These are phyloP conservation scores for Biancaea sappan DNA, from an alignment of 306 rosid genomes.

Conservation along the genomic window DNA sequence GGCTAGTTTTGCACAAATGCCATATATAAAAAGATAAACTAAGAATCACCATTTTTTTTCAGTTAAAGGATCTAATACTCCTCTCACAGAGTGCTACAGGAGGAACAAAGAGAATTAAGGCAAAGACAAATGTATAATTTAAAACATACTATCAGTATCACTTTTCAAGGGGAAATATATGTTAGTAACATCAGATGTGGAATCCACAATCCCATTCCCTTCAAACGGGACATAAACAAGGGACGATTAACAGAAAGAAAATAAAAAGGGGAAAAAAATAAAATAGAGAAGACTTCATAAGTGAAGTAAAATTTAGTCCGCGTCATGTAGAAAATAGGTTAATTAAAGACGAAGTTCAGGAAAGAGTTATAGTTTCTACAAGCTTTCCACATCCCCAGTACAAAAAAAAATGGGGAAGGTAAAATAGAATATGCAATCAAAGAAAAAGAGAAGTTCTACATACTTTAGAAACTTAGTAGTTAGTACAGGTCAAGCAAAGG, in stretches of 20 bases:
- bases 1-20: no score
- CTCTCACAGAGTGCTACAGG: conserved; percentile 69
- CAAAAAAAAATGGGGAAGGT: conserved; percentile 30
- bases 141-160: background rate
- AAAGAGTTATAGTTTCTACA: conserved; percentile 43
- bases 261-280: no score
- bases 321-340: background rate
- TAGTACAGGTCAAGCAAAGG: background rate
- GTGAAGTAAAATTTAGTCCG: conserved; percentile 8
- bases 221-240: no score
- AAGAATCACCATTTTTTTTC: no score
- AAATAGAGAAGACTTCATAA: background rate
- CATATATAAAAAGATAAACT: background rate
- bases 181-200: background rate
- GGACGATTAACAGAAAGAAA: no score
- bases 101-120: conserved; percentile 77
- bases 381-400: conserved; percentile 39
- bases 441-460: conserved; percentile 7
- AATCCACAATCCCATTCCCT: background rate
- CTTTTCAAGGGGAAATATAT: background rate
- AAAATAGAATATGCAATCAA: conserved; percentile 30
- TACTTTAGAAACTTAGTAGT: conserved; percentile 27
- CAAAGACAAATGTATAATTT: conserved; percentile 21
- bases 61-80: conserved; percentile 52
- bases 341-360: conserved; percentile 5